Evolutionary conservation across 225 moss, liverwort and hornwort species (phyloP).

Genomic region (Asterella californica): DNA sequence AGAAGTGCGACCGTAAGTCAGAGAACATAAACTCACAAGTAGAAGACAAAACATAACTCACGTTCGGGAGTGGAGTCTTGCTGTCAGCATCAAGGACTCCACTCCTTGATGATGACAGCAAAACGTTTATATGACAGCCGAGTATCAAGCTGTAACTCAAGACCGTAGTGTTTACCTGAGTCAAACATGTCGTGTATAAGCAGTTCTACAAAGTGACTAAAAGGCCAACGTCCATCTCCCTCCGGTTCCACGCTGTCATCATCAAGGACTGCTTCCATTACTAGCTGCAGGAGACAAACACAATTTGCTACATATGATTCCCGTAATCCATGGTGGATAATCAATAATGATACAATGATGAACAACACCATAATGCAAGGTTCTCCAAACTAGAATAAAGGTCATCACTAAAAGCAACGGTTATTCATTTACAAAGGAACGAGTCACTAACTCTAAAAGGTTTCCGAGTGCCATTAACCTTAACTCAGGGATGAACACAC

Average conservation of each 20-base stretch:
- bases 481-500: no score
- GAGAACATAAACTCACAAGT: no score
- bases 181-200: conserved; percentile 93
- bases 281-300: conserved; percentile 52
- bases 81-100: no score
- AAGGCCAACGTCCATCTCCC: conserved; percentile 79
- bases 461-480: no score
- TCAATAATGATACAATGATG: not conserved
- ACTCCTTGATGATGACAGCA: no score
- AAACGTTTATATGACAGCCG: not conserved
- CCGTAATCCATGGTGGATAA: not conserved
- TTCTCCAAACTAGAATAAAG: not conserved
- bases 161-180: conserved; percentile 48
- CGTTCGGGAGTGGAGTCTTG: no score
- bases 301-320: not conserved
- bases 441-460: not conserved
- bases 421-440: not conserved
- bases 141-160: not conserved
- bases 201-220: conserved; percentile 76
- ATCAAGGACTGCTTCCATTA: conserved; percentile 75
- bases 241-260: conserved; percentile 65
- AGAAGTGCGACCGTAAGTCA: no score
- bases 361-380: not conserved
- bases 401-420: not conserved
- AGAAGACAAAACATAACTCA: no score